These are phyloP conservation scores for Alternaria metachromatica DNA, from an alignment of 2,329 filamentous ascomycete genomes.

Conservation along the genomic window DNA sequence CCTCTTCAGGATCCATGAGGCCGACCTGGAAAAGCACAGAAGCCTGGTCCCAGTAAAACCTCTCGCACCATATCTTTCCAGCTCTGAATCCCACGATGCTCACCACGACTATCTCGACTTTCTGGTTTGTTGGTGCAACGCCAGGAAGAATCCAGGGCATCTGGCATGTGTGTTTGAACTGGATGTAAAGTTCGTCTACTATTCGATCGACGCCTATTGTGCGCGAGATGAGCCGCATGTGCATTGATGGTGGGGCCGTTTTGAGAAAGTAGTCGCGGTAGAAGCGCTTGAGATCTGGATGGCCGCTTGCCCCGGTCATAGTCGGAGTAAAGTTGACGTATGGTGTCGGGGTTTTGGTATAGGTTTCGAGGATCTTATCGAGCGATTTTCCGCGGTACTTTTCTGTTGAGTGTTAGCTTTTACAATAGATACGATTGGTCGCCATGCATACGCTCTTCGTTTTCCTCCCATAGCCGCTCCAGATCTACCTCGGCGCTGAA, in stretches of 20 bases:
- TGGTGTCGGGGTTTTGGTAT: slow-evolving; percentile 44
- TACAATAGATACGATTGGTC: background rate
- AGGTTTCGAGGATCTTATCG: slow-evolving; percentile 49
- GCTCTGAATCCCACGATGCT: slow-evolving; percentile 63
- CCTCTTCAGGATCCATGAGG: slow-evolving; percentile 62
- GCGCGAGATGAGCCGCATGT: slow-evolving; percentile 62
- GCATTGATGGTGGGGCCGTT: slow-evolving; percentile 54
- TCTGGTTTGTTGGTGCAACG: slow-evolving; percentile 62
- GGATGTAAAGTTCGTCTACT: slow-evolving; percentile 66
- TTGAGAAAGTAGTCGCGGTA: slow-evolving; percentile 65
- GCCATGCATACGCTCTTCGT: slow-evolving; percentile 41
- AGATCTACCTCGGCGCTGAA: slow-evolving; percentile 60
- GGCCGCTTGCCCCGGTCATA: slow-evolving; percentile 55
- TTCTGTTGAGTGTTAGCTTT: slow-evolving; percentile 30
- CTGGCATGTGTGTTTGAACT: slow-evolving; percentile 63
- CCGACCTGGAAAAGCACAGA: slow-evolving; percentile 66
- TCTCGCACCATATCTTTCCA: slow-evolving; percentile 62
- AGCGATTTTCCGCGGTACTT: slow-evolving; percentile 47
- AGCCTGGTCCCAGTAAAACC: slow-evolving; percentile 69
- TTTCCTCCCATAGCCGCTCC: slow-evolving; percentile 55
- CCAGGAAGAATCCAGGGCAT: slow-evolving; percentile 67
- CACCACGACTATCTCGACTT: slow-evolving; percentile 64
- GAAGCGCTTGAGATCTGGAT: slow-evolving; percentile 56
- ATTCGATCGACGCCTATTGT: slow-evolving; percentile 65
- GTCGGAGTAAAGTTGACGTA: slow-evolving; percentile 55